A percentile compares a stretch with the other conserved stretches of the same genome.
phyloP scores from a whole-genome alignment of 176 grass and related monocot genomes.

The Rhipidocladum racemiflorum region DNA sequence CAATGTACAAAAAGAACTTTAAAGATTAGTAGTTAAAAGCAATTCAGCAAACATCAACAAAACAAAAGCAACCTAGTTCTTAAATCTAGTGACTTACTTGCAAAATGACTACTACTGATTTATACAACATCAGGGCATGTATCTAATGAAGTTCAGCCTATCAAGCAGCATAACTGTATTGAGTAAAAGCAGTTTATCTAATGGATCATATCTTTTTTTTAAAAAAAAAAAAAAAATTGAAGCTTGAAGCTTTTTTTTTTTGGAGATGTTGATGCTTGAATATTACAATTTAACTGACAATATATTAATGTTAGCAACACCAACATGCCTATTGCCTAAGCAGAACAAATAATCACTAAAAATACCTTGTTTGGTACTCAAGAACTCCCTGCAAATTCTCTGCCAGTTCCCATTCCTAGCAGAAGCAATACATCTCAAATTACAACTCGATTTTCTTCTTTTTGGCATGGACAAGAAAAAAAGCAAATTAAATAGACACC shows the following conservation, averaged over 20 bases:
- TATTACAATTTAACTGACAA: constrained; percentile 3
- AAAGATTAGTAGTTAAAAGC: not conserved
- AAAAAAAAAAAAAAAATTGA: not conserved
- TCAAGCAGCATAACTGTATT: not conserved
- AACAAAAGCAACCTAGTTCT: not conserved
- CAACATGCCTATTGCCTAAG: not conserved
- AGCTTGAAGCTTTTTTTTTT: not conserved
- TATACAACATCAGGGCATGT: not conserved
- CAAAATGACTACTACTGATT: constrained; percentile 13
- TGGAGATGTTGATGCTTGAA: not conserved
- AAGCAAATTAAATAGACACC: constrained; percentile 44
- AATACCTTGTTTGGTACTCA: constrained; percentile 96
- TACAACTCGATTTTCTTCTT: constrained; percentile 9
- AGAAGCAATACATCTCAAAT: constrained; percentile 33
- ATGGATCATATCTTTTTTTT: not conserved
- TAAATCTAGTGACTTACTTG: not conserved
- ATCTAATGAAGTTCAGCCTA: constrained; percentile 12
- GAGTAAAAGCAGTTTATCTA: not conserved
- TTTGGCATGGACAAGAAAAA: constrained; percentile 18
- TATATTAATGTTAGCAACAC: not conserved
- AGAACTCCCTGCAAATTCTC: constrained; percentile 89
- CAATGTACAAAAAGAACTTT: not conserved
- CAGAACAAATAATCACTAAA: not conserved
- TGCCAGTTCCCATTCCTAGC: constrained; percentile 93
- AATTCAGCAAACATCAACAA: not conserved